Conservation (phyloP, 2,329 filamentous ascomycete genomes). For the Fusarium acutatum region DNA sequence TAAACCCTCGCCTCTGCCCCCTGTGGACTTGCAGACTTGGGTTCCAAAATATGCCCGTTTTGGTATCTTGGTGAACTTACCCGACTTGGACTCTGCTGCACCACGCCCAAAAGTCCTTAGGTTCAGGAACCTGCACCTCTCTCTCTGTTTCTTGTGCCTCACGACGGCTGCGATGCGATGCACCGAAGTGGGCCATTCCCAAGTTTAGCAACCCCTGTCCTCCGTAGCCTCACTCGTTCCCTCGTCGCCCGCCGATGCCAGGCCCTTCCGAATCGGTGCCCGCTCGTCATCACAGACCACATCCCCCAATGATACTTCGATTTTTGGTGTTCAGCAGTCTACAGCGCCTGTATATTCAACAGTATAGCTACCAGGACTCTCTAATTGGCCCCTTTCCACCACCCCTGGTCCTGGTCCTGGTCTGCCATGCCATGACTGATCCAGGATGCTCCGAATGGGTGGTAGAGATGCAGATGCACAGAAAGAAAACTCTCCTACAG, state of each 20-base stretch:
- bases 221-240: slow-evolving; percentile 24
- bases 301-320: slow-evolving; percentile 37
- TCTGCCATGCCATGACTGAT: slow-evolving; percentile 23
- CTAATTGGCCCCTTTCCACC: slow-evolving; percentile 35
- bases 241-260: slow-evolving; percentile 20
- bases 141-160: slow-evolving; percentile 10
- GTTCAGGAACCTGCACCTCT: neutral
- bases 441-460: slow-evolving; percentile 38
- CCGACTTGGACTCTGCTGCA: slow-evolving; percentile 7
- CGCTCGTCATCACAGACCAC: slow-evolving; percentile 37
- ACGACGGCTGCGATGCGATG: slow-evolving; percentile 22
- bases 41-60: slow-evolving; percentile 25
- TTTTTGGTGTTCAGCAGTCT: slow-evolving; percentile 26
- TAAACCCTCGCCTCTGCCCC: slow-evolving; percentile 36
- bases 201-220: slow-evolving; percentile 29
- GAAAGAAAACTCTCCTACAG: slow-evolving; percentile 27
- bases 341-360: slow-evolving; percentile 30
- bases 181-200: slow-evolving; percentile 29
- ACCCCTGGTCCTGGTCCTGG: slow-evolving; percentile 39
- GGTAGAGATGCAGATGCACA: slow-evolving; percentile 37
- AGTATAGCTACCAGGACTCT: slow-evolving; percentile 23
- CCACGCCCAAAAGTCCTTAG: slow-evolving; percentile 18
- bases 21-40: slow-evolving; percentile 29
- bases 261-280: slow-evolving; percentile 31
- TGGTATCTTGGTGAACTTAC: slow-evolving; percentile 17